phyloP scores from a whole-genome alignment of 2,329 filamentous ascomycete species.

The Penicillium oxalicum region DNA sequence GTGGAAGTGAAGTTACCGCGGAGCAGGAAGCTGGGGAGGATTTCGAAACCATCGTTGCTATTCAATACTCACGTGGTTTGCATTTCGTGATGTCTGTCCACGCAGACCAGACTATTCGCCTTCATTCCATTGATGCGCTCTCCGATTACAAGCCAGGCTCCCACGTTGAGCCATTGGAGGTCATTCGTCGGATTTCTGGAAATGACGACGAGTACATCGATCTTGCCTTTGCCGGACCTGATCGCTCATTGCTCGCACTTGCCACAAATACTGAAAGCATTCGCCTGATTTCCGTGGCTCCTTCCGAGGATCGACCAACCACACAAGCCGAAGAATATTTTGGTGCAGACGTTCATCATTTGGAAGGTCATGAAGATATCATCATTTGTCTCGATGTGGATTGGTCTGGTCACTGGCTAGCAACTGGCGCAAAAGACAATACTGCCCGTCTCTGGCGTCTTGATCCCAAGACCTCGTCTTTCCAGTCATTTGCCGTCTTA shows the following conservation, averaged over 20 bases:
- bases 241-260: conserved; percentile 75
- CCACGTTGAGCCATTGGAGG: conserved; percentile 52
- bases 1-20: conserved; percentile 70
- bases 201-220: conserved; percentile 98
- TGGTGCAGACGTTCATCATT: conserved; percentile 76
- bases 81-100: conserved; percentile 75
- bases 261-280: conserved; percentile 95
- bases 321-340: conserved; percentile 57
- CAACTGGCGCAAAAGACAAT: conserved; percentile 94
- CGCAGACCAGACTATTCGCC: conserved; percentile 77
- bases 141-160: conserved; percentile 33
- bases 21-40: conserved; percentile 60
- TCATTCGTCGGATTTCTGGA: conserved; percentile 77
- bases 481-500: conserved; percentile 72
- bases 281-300: conserved; percentile 67
- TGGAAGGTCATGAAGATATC: conserved; percentile 91
- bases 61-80: conserved; percentile 59
- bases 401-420: conserved; percentile 96
- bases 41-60: conserved; percentile 64
- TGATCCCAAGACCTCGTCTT: conserved; percentile 68
- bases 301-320: conserved; percentile 26
- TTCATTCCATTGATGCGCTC: conserved; percentile 55
- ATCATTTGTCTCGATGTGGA: conserved; percentile 91
- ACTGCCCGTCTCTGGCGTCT: conserved; percentile 85
- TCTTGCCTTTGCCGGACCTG: conserved; percentile 73